These are phyloP conservation scores for Chenopodium album DNA, from an alignment of 148 eudicot genomes.

Conservation along the genomic window DNA sequence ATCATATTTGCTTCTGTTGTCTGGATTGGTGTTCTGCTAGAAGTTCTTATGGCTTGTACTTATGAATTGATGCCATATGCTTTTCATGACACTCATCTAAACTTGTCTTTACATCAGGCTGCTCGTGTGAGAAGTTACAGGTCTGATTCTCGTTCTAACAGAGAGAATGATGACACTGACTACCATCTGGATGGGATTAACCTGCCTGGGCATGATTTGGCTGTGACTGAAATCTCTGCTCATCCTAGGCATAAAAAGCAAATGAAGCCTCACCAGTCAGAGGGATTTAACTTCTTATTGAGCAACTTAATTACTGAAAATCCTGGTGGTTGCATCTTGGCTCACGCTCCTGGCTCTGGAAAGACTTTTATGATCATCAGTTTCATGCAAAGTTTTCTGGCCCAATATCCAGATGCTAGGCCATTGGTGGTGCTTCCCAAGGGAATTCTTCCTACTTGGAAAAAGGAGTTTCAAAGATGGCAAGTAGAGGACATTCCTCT, in stretches of 20 bases:
- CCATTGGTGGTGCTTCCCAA: conserved; percentile 86
- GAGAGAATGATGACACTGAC: conserved; percentile 39
- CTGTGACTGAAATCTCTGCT: conserved; percentile 49
- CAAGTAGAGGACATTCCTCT: conserved; percentile 84
- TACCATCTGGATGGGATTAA: conserved; percentile 37
- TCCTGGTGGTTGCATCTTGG: conserved; percentile 93
- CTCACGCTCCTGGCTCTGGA: conserved; percentile 98
- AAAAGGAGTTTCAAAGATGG: conserved; percentile 83
- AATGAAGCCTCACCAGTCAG: conserved; percentile 92
- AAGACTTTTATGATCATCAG: conserved; percentile 95
- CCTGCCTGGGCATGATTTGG: conserved; percentile 45
- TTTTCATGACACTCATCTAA: neutral
- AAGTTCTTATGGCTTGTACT: neutral
- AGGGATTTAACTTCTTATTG: conserved; percentile 79
- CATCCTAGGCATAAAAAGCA: conserved; percentile 87
- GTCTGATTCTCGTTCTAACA: conserved; percentile 44
- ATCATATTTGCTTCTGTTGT: neutral
- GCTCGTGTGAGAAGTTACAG: conserved; percentile 54
- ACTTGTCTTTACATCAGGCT: conserved; percentile 38
- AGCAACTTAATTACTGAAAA: conserved; percentile 71
- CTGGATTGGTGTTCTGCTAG: neutral
- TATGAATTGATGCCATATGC: neutral
- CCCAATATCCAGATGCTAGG: conserved; percentile 71
- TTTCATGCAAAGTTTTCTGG: conserved; percentile 86
- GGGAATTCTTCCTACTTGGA: conserved; percentile 82